phyloP scores from a whole-genome alignment of 805 yeast genomes.

The Candida endomychidarum region DNA sequence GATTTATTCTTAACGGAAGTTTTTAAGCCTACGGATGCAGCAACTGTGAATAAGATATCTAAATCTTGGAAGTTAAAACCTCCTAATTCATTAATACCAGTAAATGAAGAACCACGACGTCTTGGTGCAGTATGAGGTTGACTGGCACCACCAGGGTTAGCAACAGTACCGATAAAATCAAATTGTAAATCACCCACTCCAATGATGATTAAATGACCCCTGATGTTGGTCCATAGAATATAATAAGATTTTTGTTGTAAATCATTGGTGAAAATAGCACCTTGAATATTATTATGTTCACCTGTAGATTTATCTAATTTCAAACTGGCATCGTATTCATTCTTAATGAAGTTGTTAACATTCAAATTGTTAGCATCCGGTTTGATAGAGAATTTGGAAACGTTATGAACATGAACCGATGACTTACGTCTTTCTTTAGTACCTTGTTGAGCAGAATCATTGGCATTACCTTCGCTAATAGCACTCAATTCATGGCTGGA shows the following conservation, averaged over 20 bases:
- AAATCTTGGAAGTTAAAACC: conserved; percentile 42
- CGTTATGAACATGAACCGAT: conserved; percentile 23
- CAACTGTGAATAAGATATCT: conserved; percentile 31
- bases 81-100: conserved; percentile 40
- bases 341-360: conserved; percentile 3
- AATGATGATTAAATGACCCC: conserved; percentile 20
- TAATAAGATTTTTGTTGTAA: conserved; percentile 36
- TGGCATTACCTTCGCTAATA: conserved; percentile 16
- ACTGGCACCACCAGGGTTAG: conserved; percentile 16
- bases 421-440: conserved; percentile 30
- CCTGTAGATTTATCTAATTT: background rate
- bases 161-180: conserved; percentile 21
- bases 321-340: conserved; percentile 2
- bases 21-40: conserved; percentile 27
- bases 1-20: conserved; percentile 14
- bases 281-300: conserved; percentile 25
- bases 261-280: conserved; percentile 41
- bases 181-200: conserved; percentile 38
- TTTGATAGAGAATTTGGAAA: conserved; percentile 35
- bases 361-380: conserved; percentile 18
- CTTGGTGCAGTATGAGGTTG: conserved; percentile 12
- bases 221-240: conserved; percentile 31
- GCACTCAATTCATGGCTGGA: conserved; percentile 22
- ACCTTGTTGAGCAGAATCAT: background rate
- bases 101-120: conserved; percentile 37